Percentiles rank a stretch among this genome's conserved stretches.
phyloP scores from a whole-genome alignment of 1,284 basidiomycete species.

The Trametes pubescens region DNA sequence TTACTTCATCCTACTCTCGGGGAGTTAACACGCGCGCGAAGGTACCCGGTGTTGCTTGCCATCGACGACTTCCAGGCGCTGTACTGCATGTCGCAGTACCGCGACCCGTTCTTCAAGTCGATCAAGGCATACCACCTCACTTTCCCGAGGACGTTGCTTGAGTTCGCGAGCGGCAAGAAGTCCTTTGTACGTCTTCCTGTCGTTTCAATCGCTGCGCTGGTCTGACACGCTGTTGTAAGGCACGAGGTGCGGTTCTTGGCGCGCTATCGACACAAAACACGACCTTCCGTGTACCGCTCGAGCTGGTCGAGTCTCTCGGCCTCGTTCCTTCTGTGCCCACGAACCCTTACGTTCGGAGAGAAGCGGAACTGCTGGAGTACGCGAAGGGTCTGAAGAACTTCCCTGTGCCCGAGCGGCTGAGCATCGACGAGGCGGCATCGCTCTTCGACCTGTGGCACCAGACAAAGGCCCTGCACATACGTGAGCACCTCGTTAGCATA shows the following conservation, averaged over 20 bases:
- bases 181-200: slow-evolving; percentile 61
- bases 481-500: slow-evolving; percentile 45
- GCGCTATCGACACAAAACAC: slow-evolving; percentile 68
- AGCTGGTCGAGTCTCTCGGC: slow-evolving; percentile 65
- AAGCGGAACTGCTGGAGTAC: slow-evolving; percentile 56
- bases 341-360: slow-evolving; percentile 59
- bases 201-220: neutral
- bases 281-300: slow-evolving; percentile 60
- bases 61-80: slow-evolving; percentile 90
- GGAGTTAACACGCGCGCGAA: slow-evolving; percentile 37
- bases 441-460: slow-evolving; percentile 78
- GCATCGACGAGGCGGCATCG: slow-evolving; percentile 67
- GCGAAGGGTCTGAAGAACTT: slow-evolving; percentile 62
- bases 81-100: slow-evolving; percentile 75
- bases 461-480: slow-evolving; percentile 55
- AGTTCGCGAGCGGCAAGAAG: slow-evolving; percentile 76
- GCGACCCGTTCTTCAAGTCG: slow-evolving; percentile 76
- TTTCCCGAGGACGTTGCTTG: slow-evolving; percentile 80
- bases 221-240: slow-evolving; percentile 41
- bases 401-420: slow-evolving; percentile 64
- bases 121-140: slow-evolving; percentile 87
- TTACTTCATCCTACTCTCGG: neutral
- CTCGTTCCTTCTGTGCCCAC: slow-evolving; percentile 48
- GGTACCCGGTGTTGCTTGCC: slow-evolving; percentile 81
- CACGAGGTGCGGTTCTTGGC: slow-evolving; percentile 70